Evolutionary conservation across 2,329 filamentous ascomycete species (phyloP), one percentile per base, ranked within the genome.

Genomic region (Microcyclosporella mali): DNA sequence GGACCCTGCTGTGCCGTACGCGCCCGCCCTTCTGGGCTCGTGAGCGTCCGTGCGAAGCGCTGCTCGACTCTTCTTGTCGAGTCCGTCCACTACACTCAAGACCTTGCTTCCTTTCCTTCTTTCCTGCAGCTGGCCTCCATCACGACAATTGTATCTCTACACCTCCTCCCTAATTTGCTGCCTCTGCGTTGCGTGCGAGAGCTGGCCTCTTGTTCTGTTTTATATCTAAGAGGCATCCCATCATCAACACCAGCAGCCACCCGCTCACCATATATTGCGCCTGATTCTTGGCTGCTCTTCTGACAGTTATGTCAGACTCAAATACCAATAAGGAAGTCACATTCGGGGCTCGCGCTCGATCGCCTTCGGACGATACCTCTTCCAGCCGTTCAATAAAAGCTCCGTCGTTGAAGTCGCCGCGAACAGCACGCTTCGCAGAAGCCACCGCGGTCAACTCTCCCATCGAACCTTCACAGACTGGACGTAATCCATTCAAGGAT

Each of bases 391-490:
- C 58, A 15, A 33, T 51, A 30, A 55, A 55, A 33, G 41, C 56
- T 15, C 52, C 53, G 8, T 60, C 59, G 25, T 45, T 60, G 34
- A 56, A 55, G 49, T 61, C 77, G 30, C 83, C 83, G 49, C 77
- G 85, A 59, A 84, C 82, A 56, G 83, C 85, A 57, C 82, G 85
- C 59, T 90, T 90, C 60, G 84, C 83, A 42, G 85, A 89, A 71
- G 85, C 84, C 33, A 90, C 85, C 21, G 77, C 84, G 19, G 81
- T 89, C 39, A 73, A 88, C 69, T 89, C 85, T 35, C 85, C 85
- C 32, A 71, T 88, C 58, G 83, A 88, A 48, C 70, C 69, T 37
- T 61, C 66, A 32, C 66, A 70, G 48, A 56, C 59, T 53, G 57
- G 56, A 30, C 64, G 64, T 45, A 72, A 74, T 25, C 78, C 79